These are phyloP conservation scores for Amanita rubescens DNA, from an alignment of 768 basidiomycete species.

Conservation along the genomic window DNA sequence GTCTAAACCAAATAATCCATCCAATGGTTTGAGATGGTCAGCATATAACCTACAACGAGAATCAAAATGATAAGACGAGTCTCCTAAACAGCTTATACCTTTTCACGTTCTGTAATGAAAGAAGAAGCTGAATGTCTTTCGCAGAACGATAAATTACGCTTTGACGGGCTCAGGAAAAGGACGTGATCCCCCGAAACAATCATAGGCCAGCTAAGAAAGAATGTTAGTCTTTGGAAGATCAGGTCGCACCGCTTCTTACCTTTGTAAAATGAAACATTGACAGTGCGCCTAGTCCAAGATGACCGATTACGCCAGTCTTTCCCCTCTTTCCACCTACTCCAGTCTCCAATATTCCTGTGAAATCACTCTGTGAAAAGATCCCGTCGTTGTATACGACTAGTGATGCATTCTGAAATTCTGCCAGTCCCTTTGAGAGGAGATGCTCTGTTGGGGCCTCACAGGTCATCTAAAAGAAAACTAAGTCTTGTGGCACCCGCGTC, in stretches of 20 bases:
- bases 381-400: constrained; percentile 40
- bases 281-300: constrained; percentile 45
- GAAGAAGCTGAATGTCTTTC: constrained; percentile 22
- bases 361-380: constrained; percentile 34
- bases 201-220: constrained; percentile 24
- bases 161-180: constrained; percentile 40
- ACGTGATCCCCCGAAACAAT: constrained; percentile 25
- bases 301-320: constrained; percentile 34
- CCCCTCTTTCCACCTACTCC: constrained; percentile 38
- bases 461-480: constrained; percentile 30
- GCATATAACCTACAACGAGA: constrained; percentile 29
- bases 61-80: background rate
- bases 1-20: constrained; percentile 35
- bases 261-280: constrained; percentile 48
- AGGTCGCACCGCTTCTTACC: constrained; percentile 20
- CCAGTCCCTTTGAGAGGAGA: constrained; percentile 29
- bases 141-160: constrained; percentile 29
- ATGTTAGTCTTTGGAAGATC: background rate
- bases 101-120: constrained; percentile 28
- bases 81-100: constrained; percentile 17
- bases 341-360: constrained; percentile 36
- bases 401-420: constrained; percentile 25
- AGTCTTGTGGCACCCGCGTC: constrained; percentile 43
- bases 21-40: constrained; percentile 31
- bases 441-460: background rate